A percentile compares a stretch with the other conserved stretches of the same genome.
phyloP scores from a whole-genome alignment of 2,329 filamentous ascomycete species.

The Colletotrichum sansevieriae region DNA sequence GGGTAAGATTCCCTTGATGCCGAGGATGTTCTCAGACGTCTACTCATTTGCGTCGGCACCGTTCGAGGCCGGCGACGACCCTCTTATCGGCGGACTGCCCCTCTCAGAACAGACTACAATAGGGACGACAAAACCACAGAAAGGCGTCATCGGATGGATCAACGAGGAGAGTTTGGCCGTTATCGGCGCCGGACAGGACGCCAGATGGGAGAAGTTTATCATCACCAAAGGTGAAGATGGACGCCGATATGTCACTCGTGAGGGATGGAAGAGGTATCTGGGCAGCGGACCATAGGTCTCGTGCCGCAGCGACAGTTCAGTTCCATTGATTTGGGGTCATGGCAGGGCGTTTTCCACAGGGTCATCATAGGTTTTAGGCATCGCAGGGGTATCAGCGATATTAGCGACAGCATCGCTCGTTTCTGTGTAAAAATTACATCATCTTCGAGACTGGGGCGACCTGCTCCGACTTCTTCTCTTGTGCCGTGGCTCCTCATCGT shows the following conservation, averaged over 20 bases:
- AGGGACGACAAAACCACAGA: conserved; percentile 72
- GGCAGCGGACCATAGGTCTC: conserved; percentile 48
- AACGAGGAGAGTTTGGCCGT: conserved; percentile 80
- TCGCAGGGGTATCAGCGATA: conserved; percentile 26
- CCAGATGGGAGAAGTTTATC: conserved; percentile 89
- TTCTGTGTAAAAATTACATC: conserved; percentile 1
- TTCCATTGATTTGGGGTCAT: background rate
- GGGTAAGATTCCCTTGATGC: conserved; percentile 85
- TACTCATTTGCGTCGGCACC: conserved; percentile 86
- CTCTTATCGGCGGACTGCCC: conserved; percentile 59
- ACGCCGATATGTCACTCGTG: conserved; percentile 73
- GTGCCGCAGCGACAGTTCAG: too few species aligned
- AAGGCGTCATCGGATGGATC: conserved; percentile 89
- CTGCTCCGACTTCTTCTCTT: conserved; percentile 41
- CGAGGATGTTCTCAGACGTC: conserved; percentile 87
- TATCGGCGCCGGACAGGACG: conserved; percentile 82
- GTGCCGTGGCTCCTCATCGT: conserved; percentile 41
- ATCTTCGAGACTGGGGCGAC: conserved; percentile 33
- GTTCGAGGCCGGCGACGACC: conserved; percentile 87
- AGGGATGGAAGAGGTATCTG: conserved; percentile 88
- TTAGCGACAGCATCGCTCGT: conserved; percentile 29
- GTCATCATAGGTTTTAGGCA: conserved; percentile 19
- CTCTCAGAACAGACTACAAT: conserved; percentile 61
- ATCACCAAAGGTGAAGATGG: conserved; percentile 78
- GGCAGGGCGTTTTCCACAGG: conserved; percentile 22